A percentile compares a stretch with the other conserved stretches of the same genome.
These are phyloP conservation scores for Acer yangbiense DNA, from an alignment of 345 rosid genomes.

Conservation along the genomic window DNA sequence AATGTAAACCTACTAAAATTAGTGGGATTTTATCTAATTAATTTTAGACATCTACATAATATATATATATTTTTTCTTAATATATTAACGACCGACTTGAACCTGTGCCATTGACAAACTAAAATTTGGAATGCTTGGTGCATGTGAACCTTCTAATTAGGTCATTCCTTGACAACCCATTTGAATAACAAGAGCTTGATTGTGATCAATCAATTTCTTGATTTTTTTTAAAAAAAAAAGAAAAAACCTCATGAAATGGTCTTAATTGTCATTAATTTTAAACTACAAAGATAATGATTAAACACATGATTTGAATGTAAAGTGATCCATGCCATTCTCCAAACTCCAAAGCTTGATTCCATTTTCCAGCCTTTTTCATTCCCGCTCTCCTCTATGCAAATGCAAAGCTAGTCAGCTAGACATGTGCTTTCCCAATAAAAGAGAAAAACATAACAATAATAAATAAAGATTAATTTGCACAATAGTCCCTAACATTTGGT, in stretches of 20 bases:
- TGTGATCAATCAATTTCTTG: not conserved
- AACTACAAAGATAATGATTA: conserved; percentile 16
- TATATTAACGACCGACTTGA: too few relatives aligned
- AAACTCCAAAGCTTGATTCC: conserved; percentile 5
- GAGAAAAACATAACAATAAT: not conserved
- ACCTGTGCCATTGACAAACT: too few relatives aligned
- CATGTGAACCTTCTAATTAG: not conserved
- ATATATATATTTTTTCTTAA: too few relatives aligned
- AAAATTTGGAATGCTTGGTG: not conserved
- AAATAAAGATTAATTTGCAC: too few relatives aligned
- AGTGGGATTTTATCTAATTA: not conserved
- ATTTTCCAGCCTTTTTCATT: not conserved
- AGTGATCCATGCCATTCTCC: not conserved
- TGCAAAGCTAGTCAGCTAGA: not conserved
- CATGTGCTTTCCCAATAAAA: not conserved
- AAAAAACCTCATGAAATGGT: not conserved
- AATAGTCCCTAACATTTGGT: too few relatives aligned
- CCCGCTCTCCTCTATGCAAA: not conserved
- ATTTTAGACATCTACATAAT: not conserved
- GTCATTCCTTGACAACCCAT: too few relatives aligned
- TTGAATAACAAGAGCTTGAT: too few relatives aligned
- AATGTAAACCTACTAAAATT: not conserved
- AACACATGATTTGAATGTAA: conserved; percentile 14
- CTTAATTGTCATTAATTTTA: not conserved
- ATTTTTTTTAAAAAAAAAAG: too few relatives aligned